A percentile compares a stretch with the other conserved stretches of the same genome.
phyloP scores from a whole-genome alignment of 1,139 yeast genomes.

The Spathaspora jeffriesii region DNA sequence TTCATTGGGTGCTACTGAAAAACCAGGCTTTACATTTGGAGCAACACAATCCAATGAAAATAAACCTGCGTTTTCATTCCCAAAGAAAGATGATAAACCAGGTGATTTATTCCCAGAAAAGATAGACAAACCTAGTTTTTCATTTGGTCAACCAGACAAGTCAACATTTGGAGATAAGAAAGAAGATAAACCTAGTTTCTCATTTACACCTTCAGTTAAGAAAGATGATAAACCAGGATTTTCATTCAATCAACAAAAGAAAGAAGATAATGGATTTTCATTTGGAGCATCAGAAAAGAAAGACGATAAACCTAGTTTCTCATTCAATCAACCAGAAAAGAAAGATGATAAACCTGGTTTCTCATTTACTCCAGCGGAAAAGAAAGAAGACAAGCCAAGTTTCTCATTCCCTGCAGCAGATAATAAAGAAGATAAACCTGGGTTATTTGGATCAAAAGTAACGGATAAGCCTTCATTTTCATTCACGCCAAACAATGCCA shows the following conservation, averaged over 20 bases:
- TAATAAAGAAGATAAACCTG: no score
- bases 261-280: slow-evolving; percentile 18
- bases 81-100: slow-evolving; percentile 13
- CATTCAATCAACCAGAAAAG: slow-evolving; percentile 13
- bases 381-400: no score
- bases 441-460: no score
- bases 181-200: slow-evolving; percentile 7
- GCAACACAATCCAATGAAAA: slow-evolving; percentile 8
- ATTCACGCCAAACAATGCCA: no score
- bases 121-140: slow-evolving; percentile 14
- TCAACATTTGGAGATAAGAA: slow-evolving; percentile 12
- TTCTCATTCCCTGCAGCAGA: no score
- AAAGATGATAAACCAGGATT: slow-evolving; percentile 21
- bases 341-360: no score
- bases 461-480: no score
- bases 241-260: slow-evolving; percentile 19
- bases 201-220: slow-evolving; percentile 14
- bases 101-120: no score
- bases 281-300: slow-evolving; percentile 18
- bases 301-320: slow-evolving; percentile 9
- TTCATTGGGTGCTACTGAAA: slow-evolving; percentile 10
- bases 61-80: slow-evolving; percentile 19
- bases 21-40: slow-evolving; percentile 18
- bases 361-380: no score
- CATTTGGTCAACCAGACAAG: slow-evolving; percentile 16